These are phyloP conservation scores for Trametes gibbosa DNA, from an alignment of 768 basidiomycete genomes.

Conservation along the genomic window DNA sequence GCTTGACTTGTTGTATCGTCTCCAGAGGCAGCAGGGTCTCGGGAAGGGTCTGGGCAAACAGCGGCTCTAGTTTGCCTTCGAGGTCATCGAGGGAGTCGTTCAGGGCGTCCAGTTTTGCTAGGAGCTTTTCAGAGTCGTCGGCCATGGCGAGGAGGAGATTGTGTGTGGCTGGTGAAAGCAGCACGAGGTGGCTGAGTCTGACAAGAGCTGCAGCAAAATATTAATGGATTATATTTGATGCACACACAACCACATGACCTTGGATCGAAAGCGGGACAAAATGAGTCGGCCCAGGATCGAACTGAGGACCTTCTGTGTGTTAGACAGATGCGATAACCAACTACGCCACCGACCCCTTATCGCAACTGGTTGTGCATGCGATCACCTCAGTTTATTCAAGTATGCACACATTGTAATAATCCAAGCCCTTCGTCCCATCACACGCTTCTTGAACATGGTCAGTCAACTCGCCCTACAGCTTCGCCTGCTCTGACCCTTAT, in stretches of 20 bases:
- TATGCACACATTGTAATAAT: too few species aligned
- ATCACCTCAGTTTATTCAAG: too few species aligned
- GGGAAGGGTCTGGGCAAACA: conserved; percentile 65
- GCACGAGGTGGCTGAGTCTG: too few species aligned
- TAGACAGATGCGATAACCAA: conserved; percentile 85
- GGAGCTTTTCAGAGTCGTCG: conserved; percentile 35
- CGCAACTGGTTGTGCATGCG: too few species aligned
- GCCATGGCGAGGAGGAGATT: conserved; percentile 30
- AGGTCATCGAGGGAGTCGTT: conserved; percentile 63
- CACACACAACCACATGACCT: too few species aligned
- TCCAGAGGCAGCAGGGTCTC: conserved; percentile 65
- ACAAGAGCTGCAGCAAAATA: too few species aligned
- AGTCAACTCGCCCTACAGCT: conserved; percentile 5
- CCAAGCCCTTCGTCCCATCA: not conserved
- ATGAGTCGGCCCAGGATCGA: conserved; percentile 56
- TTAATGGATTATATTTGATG: too few species aligned
- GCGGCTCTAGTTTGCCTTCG: conserved; percentile 61
- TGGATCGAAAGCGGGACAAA: too few species aligned
- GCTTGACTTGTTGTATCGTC: conserved; percentile 76
- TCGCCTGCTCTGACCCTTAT: not conserved
- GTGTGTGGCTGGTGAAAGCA: too few species aligned
- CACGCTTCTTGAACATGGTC: conserved; percentile 26
- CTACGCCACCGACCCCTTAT: conserved; percentile 72
- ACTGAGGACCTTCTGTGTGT: conserved; percentile 78
- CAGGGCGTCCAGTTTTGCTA: conserved; percentile 45